Evolutionary conservation across 2,329 filamentous ascomycete genomes (phyloP), one percentile per base, ranked within the genome.

Genomic region (Xylariaceae sp.): DNA sequence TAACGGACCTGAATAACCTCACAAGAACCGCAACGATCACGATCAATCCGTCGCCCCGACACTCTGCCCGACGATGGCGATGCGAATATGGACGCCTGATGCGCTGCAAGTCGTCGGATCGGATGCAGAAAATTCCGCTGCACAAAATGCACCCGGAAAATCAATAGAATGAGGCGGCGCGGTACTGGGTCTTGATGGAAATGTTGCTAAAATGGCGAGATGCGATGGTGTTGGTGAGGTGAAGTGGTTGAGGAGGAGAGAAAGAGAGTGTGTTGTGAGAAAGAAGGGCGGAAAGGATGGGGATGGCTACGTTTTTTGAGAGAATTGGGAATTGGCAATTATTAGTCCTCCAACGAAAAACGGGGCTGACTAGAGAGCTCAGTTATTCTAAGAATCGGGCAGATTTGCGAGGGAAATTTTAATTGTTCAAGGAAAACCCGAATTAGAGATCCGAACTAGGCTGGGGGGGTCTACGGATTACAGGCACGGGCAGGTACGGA

Each of bases 221-320:
- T 67, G 67, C 68, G 68, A 51, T 69, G 68, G 67, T 67, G 62
- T 58, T 66, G 63, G 63, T 65, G 69, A 67, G 66, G 57, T 41
- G 61, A 67, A 65, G 64, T 65, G 61, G 64, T 64, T 65, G 64
- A 63, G 63, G 65, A 66, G 58, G 58, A 63, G 64, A 65, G 23
- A 30, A 30, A 73, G 70, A 69, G 68, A 62, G 63, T 52, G 62
- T 62, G 65, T 68, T 58, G 61, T 30, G 63, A 55, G 63, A 54
- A 64, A 65, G 64, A 65, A 68, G 67, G 68, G 70, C 72, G 72
- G 74, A 35, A 73, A 70, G 64, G 71, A 74, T 73, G 71, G 78
- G 77, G 78, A 82, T 80, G 77, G 76, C 75, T 79, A 77, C 76
- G 73, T 75, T 78, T 78, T 80, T 77, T 75, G 71, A 45, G 54